Percentiles rank a stretch among this genome's conserved stretches.
Evolutionary conservation across 345 rosid species (phyloP).

Genomic region (Salix purpurea): DNA sequence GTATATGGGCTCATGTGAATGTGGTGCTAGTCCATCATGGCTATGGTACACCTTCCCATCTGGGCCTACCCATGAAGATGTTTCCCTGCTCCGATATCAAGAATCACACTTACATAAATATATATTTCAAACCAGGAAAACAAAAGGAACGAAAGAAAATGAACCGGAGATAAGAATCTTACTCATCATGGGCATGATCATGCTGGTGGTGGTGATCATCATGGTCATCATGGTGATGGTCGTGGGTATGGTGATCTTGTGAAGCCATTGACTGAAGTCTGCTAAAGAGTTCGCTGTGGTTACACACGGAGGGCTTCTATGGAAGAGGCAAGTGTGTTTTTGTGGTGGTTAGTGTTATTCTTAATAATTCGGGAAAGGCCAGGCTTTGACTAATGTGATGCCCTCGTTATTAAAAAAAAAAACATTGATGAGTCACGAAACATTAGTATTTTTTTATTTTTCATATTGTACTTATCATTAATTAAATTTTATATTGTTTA

Average conservation of each 20-base stretch:
- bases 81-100: slow-evolving; percentile 19
- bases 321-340: no score
- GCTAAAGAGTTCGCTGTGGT: background rate
- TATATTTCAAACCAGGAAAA: background rate
- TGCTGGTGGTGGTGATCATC: slow-evolving; percentile 25
- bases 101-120: background rate
- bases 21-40: slow-evolving; percentile 98
- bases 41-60: slow-evolving; percentile 86
- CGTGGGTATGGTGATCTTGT: background rate
- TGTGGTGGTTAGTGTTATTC: no score
- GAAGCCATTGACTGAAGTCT: slow-evolving; percentile 4
- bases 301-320: background rate
- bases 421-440: no score
- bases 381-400: no score
- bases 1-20: slow-evolving; percentile 96
- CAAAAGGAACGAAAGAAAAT: background rate
- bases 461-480: no score
- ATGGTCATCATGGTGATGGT: slow-evolving; percentile 1
- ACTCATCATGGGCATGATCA: slow-evolving; percentile 37
- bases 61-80: slow-evolving; percentile 58
- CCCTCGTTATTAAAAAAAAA: no score
- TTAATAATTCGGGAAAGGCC: no score
- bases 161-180: background rate
- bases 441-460: no score
- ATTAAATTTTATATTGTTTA: no score